Base-by-base conservation (phyloP, 1,284 basidiomycete species). In the Apiotrichum veenhuisii region DNA sequence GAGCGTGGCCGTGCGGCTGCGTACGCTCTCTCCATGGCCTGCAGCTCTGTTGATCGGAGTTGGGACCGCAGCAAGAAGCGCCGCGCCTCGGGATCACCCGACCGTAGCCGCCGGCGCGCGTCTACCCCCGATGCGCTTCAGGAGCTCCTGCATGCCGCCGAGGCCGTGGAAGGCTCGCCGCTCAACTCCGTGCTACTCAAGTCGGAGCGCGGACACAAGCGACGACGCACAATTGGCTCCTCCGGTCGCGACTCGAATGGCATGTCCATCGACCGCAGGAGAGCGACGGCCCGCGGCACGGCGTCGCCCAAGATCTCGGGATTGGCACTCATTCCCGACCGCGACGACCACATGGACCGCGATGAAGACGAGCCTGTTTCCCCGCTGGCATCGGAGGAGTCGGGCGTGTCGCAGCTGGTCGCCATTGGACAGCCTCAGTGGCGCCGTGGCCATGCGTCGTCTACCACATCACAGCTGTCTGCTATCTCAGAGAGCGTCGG, bases 91-190 rank as follows among this genome's bases (percentile, higher is more conserved):
- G 61, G 67, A 36, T 64, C 61, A 23, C 64, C 67, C 3, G 54
- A 58, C 7, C 46, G 51, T 9, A 26, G 43, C 23, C 50, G 64
- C 17, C 54, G 64, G 17, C 54, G 65, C 5, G 57, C 66, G 5
- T 59, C 62, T 18, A 73, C 70, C 5, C 68, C 70, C 0, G 70
- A 73, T 56, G 70, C 70, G 38, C 63, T 75, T 11, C 68, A 72
- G 33, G 73, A 67, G 34, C 57, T 75, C 9, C 55, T 75, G 18
- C 66, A 70, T 36, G 73, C 73, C 12, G 73, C 73, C 0, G 73
- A 72, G 59, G 70, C 69, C 9, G 67, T 75, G 27, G 73, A 75
- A 45, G 71, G 71, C 4, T 67, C 64, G 25, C 71, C 72, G 1
- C 66, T 73, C 37, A 66, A 64, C n/a, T 64, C 64, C 22, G 56